Evolutionary conservation across 192 early-diverging fungal species (phyloP), one percentile per base, ranked within the genome.

Genomic region (Coemansia sp.): DNA sequence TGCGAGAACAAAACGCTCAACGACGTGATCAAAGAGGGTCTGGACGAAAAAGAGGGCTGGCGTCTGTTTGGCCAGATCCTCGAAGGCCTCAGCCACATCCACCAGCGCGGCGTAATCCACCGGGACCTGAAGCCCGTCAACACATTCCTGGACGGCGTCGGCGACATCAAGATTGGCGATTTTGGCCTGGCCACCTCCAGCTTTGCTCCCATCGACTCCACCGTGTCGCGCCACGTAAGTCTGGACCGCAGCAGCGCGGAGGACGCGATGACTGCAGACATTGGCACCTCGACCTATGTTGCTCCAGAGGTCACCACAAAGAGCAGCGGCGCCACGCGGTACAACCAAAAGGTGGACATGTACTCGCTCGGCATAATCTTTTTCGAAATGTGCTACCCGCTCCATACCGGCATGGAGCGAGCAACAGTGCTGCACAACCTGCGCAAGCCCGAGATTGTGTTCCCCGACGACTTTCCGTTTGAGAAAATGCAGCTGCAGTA

Each of bases 321-420:
- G 27, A 59, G 73, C 4, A 40, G 50, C 39, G 67, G 77, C 23
- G 69, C 48, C 3, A 45, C 63, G 15, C 58, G 65, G 26, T 89
- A 89, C 39, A 82, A 86, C 57, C 82, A 86, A 62, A 87, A 86
- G 41, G 84, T 85, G 4, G 95, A 97, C 67, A 90, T 97, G 39
- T 97, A 93, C 68, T 91, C 90, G 6, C 65, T 94, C 5, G 95
- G 95, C 10, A 92, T 97, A 41, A 87, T 97, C 18, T 85, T 97
- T 42, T 95, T 93, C 57, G 95, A 97, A 64, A 79, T 97, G 39
- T 85, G 88, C 60, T 86, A 88, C 19, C 92, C 93, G 14, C 85
- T 94, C 47, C 61, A 80, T 13, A 94, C 95, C 0, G 80, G 75
- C 3, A 94, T 95, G 91, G 95, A 97, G 64, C 83, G 95, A 0